Base-by-base conservation (phyloP, 768 basidiomycete species). In the Boletus rufocinnamomeus region DNA sequence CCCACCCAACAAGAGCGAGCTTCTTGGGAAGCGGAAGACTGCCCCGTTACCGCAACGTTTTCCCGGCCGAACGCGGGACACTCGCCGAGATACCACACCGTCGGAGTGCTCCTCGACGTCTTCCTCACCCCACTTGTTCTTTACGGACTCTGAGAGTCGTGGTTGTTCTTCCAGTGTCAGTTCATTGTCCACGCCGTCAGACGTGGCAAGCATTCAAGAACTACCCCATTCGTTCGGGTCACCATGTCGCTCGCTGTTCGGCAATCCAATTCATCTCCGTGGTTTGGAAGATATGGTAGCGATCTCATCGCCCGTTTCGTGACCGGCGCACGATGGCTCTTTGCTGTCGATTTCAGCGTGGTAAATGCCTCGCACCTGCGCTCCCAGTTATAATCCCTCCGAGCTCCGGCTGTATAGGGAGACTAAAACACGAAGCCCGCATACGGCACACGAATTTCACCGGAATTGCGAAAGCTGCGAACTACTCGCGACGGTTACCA, bases 51-150 rank as follows among this genome's bases (percentile, higher is more conserved):
- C 63, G 0, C 57, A n/a, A 38, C 57, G 53, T 47, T 51, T 49
- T n/a, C 56, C 58, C 0, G 34, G 27, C n/a, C 55, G 32, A 50
- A 41, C 11, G 27, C 45, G 21, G 21, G 46, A 43, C 19, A 17
- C 25, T 19, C 6, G 3, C 43, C 54, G 59, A 30, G 47, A 49
- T 30, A 32, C 47, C 11, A 53, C 63, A 7, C 52, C 52, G 0
- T 67, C 59, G 9, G 57, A 61, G 19, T 43, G 23, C 23, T 55
- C 66, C 16, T 57, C 55, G 9, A 55, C 49, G 6, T 58, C 61
- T 13, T 37, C 57, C 23, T 56, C 57, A 1, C 61, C 62, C 9
- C n/a, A 25, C 30, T 30, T 54, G 21, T 59, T 49, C 25, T 59
- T 45, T 34, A 9, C 40, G 19, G 57, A 57, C 17, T 41, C 30